phyloP scores from a whole-genome alignment of 2,329 filamentous ascomycete species.

The Neoarthrinium moseri region DNA sequence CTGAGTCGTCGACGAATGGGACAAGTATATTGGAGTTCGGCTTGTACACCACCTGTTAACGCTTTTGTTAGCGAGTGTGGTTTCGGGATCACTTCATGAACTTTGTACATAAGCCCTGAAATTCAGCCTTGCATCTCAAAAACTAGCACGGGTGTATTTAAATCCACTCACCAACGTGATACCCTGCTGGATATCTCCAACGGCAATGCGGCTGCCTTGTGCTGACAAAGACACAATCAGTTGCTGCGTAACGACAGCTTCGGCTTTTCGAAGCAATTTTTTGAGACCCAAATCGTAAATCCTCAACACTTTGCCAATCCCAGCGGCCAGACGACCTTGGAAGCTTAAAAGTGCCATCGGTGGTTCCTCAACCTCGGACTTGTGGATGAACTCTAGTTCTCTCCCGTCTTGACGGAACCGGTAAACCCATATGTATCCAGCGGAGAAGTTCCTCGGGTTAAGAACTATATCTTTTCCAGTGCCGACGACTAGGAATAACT shows the following conservation, averaged over 20 bases:
- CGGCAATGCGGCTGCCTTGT: conserved; percentile 85
- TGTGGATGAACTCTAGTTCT: conserved; percentile 91
- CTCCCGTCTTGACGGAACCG: conserved; percentile 81
- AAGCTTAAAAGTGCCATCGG: conserved; percentile 86
- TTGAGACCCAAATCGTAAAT: conserved; percentile 93
- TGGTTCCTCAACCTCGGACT: conserved; percentile 87
- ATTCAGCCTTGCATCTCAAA: too few relatives aligned
- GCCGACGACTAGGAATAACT: conserved; percentile 88
- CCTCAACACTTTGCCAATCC: conserved; percentile 76
- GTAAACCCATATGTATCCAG: conserved; percentile 89
- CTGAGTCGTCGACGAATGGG: conserved; percentile 86
- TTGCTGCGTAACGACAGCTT: conserved; percentile 74
- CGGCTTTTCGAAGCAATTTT: conserved; percentile 86
- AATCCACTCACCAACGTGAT: conserved; percentile 56
- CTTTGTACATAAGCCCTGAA: not conserved
- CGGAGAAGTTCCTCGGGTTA: conserved; percentile 70
- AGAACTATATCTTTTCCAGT: conserved; percentile 87
- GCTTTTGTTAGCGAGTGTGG: not conserved
- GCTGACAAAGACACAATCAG: conserved; percentile 87
- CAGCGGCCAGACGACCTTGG: conserved; percentile 85
- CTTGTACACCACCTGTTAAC: conserved; percentile 79
- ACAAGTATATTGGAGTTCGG: conserved; percentile 87
- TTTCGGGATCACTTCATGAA: too few relatives aligned
- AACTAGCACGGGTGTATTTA: too few relatives aligned
- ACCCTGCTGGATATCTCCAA: conserved; percentile 85